A percentile compares a stretch with the other conserved stretches of the same genome.
These are phyloP conservation scores for Ophiocordyceps camponoti-leonardi DNA, from an alignment of 2,329 filamentous ascomycete species.

Conservation along the genomic window DNA sequence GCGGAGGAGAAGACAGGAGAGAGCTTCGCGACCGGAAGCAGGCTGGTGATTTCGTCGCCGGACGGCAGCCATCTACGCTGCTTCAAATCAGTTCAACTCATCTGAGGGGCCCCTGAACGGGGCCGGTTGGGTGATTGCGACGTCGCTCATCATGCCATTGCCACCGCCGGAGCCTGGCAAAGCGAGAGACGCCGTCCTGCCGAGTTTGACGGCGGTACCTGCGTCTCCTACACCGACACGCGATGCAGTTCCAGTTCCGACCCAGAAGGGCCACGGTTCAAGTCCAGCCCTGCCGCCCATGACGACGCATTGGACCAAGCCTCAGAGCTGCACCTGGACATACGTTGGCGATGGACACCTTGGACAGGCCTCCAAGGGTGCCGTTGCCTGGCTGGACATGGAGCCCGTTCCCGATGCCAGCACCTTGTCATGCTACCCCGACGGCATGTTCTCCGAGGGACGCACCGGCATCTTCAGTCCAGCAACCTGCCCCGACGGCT, in stretches of 20 bases:
- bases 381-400: slow-evolving; percentile 19
- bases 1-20: background rate
- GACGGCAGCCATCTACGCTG: background rate
- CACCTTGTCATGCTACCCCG: slow-evolving; percentile 22
- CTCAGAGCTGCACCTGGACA: slow-evolving; percentile 20
- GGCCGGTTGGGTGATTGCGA: background rate
- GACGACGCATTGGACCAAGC: slow-evolving; percentile 19
- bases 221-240: slow-evolving; percentile 1
- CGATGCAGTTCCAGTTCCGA: background rate
- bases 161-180: slow-evolving; percentile 1
- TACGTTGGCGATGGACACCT: slow-evolving; percentile 13
- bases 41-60: background rate
- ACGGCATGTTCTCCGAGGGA: slow-evolving; percentile 19
- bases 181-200: background rate
- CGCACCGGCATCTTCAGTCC: slow-evolving; percentile 22
- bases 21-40: background rate
- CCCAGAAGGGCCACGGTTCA: slow-evolving; percentile 4
- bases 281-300: slow-evolving; percentile 15
- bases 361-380: slow-evolving; percentile 9
- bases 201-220: slow-evolving; percentile 1
- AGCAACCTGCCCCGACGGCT: slow-evolving; percentile 20
- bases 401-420: slow-evolving; percentile 17
- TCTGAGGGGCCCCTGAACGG: background rate
- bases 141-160: slow-evolving; percentile 3
- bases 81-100: background rate